Evolutionary conservation across 805 yeast species (phyloP).

Genomic region (Torulaspora delbrueckii): DNA sequence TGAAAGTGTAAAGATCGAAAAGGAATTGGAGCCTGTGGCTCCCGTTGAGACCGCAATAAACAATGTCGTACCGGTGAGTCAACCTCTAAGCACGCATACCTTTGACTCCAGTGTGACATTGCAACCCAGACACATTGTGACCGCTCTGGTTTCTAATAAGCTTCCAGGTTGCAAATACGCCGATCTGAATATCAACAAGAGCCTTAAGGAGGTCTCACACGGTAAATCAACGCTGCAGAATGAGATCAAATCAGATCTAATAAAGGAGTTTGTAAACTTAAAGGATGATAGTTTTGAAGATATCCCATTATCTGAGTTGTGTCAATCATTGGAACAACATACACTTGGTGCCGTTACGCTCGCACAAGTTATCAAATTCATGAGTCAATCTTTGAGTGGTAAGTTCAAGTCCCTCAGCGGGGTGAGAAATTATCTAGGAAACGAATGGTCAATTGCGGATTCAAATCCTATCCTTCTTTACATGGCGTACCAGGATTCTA

Average conservation of each 20-base stretch:
- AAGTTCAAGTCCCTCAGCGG: constrained; percentile 6
- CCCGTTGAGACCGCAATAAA: background rate
- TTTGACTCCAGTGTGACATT: background rate
- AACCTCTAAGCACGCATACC: background rate
- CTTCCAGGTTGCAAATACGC: constrained; percentile 16
- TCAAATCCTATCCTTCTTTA: constrained; percentile 11
- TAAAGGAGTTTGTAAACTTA: constrained; percentile 10
- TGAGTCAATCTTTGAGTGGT: constrained; percentile 9
- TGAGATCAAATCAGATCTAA: constrained; percentile 16
- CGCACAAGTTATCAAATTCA: constrained; percentile 9
- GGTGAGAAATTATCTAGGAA: constrained; percentile 10
- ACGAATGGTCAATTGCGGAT: constrained; percentile 9
- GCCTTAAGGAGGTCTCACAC: constrained; percentile 89
- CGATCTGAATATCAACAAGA: constrained; percentile 60
- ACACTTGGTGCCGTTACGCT: constrained; percentile 11
- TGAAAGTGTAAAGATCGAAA: background rate
- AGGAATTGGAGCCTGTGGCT: background rate
- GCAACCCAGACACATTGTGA: constrained; percentile 8
- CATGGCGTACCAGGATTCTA: constrained; percentile 6
- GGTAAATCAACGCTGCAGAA: constrained; percentile 73
- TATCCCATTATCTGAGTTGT: constrained; percentile 7
- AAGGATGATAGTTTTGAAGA: constrained; percentile 12
- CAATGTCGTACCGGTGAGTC: background rate
- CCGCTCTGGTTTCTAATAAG: constrained; percentile 22
- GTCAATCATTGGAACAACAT: constrained; percentile 2